phyloP scores from a whole-genome alignment of 345 rosid genomes.

The Sisymbrium altissimum region DNA sequence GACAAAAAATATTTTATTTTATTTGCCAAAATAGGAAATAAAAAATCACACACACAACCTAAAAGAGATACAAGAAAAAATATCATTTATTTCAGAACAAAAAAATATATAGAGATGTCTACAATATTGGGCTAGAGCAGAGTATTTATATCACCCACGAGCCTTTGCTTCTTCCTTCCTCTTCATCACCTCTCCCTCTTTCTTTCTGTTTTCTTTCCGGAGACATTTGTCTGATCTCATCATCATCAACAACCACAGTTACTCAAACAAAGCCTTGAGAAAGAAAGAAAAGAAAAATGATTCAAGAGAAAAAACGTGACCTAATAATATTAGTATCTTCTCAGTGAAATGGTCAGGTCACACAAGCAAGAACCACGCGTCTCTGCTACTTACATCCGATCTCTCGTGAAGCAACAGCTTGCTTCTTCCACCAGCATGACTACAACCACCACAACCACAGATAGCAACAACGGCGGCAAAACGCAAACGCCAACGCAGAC shows the following conservation, averaged over 20 bases:
- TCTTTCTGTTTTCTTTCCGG: slow-evolving; percentile 20
- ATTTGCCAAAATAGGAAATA: slow-evolving; percentile 19
- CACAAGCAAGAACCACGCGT: slow-evolving; percentile 25
- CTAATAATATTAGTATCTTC: neutral
- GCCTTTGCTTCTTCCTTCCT: slow-evolving; percentile 20
- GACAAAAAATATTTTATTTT: neutral
- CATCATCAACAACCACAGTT: neutral
- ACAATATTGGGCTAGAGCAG: slow-evolving; percentile 19
- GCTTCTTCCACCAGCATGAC: slow-evolving; percentile 51
- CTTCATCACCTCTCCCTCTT: slow-evolving; percentile 33
- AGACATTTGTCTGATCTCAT: slow-evolving; percentile 24
- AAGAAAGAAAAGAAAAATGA: neutral
- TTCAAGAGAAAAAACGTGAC: neutral
- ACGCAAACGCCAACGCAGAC: slow-evolving; percentile 51
- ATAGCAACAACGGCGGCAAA: slow-evolving; percentile 31
- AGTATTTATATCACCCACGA: slow-evolving; percentile 36
- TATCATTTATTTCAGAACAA: neutral
- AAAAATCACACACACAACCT: neutral
- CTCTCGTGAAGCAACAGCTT: slow-evolving; percentile 37
- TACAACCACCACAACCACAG: slow-evolving; percentile 34
- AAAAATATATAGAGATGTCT: neutral
- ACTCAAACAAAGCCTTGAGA: slow-evolving; percentile 21
- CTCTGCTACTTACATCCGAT: slow-evolving; percentile 24
- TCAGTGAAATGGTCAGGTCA: slow-evolving; percentile 11
- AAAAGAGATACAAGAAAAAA: neutral